phyloP scores from a whole-genome alignment of 805 yeast species.

The Teunomyces aglyptinius region DNA sequence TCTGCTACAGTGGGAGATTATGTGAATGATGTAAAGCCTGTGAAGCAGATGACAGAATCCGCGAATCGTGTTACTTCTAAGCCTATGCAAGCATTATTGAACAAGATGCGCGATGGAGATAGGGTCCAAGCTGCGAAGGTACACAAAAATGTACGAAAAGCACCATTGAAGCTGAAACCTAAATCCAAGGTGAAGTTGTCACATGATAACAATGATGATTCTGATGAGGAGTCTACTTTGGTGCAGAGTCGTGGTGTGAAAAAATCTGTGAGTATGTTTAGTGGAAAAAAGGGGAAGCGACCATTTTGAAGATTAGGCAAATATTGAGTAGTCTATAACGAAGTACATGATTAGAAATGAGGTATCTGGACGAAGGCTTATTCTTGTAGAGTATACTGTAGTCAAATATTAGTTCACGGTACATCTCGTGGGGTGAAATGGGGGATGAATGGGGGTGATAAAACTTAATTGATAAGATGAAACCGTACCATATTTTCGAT shows the following conservation, averaged over 20 bases:
- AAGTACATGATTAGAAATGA: not conserved
- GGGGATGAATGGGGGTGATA: not conserved
- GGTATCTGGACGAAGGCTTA: too few relatives aligned
- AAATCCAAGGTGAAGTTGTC: not conserved
- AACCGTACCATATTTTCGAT: not conserved
- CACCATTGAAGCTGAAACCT: not conserved
- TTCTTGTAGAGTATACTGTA: not conserved
- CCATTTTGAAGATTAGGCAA: conserved; percentile 2
- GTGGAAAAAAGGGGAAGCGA: conserved; percentile 2
- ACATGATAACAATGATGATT: not conserved
- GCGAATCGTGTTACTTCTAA: conserved; percentile 17
- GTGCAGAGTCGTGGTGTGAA: conserved; percentile 6
- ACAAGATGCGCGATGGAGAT: conserved; percentile 30
- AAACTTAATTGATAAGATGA: not conserved
- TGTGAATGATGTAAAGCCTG: conserved; percentile 11
- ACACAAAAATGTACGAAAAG: not conserved
- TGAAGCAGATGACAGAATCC: conserved; percentile 3
- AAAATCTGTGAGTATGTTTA: conserved; percentile 1
- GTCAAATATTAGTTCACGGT: not conserved
- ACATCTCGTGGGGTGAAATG: not conserved
- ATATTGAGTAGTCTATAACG: not conserved
- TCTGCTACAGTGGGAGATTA: conserved; percentile 28
- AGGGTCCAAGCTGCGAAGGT: not conserved
- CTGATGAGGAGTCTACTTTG: conserved; percentile 4
- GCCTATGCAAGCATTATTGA: conserved; percentile 40